These are phyloP conservation scores for Aspergillus fructus DNA, from an alignment of 2,329 filamentous ascomycete species.

Conservation along the genomic window DNA sequence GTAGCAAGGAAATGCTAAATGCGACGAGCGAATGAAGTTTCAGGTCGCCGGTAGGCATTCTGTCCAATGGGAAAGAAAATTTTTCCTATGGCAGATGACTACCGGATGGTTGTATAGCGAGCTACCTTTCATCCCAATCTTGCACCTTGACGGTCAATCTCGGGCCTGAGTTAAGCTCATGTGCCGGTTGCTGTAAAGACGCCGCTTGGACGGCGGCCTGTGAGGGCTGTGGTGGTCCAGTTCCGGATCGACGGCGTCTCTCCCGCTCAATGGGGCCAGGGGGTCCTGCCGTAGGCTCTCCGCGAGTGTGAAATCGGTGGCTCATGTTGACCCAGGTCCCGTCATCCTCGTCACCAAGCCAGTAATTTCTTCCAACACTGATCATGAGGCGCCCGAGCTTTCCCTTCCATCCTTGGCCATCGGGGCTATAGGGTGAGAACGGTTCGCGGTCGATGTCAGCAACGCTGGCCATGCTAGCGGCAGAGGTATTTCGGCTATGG, in stretches of 20 bases:
- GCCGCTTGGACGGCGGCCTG: slow-evolving; percentile 36
- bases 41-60: neutral
- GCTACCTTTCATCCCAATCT: slow-evolving; percentile 35
- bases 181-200: slow-evolving; percentile 33
- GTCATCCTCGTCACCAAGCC: slow-evolving; percentile 67
- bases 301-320: slow-evolving; percentile 57
- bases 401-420: slow-evolving; percentile 77
- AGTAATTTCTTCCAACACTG: slow-evolving; percentile 71
- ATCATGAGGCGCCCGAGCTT: slow-evolving; percentile 78
- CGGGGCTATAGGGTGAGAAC: slow-evolving; percentile 68
- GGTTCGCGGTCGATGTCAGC: slow-evolving; percentile 59
- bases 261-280: slow-evolving; percentile 55
- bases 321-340: slow-evolving; percentile 63
- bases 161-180: slow-evolving; percentile 27
- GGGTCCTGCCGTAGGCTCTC: slow-evolving; percentile 36
- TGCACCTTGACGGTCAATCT: slow-evolving; percentile 39
- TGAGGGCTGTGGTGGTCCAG: slow-evolving; percentile 51
- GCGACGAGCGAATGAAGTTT: slow-evolving; percentile 1
- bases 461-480: slow-evolving; percentile 49
- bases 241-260: slow-evolving; percentile 61
- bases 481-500: slow-evolving; percentile 44
- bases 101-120: neutral
- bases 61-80: neutral
- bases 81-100: neutral
- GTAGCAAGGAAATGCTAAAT: slow-evolving; percentile 2